Evolutionary conservation across 441 rosid species (phyloP), one percentile per base, ranked within the genome.

Genomic region (Erodium moschatum): DNA sequence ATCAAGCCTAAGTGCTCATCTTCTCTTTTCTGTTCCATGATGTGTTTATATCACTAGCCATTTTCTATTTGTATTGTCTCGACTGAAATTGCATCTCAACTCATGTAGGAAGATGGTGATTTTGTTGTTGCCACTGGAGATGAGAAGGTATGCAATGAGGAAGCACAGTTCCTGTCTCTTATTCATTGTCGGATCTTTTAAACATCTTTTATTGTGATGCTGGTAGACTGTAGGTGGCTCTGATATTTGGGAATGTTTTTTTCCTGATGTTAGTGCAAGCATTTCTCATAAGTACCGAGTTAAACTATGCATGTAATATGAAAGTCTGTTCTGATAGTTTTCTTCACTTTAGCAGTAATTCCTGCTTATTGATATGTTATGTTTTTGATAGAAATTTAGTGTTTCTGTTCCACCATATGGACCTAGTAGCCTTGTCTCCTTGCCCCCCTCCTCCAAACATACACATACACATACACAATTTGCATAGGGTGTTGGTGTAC

Each of bases 51-150:
- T 48, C 31, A 6, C 5, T 67, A 54, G 42, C 54, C 70, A 24
- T 46, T 50, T 66, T 19, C 21, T 50, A 29, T 13, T 27, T 12
- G 5, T 6, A 35, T 16, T 70, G 65, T 21, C 54, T 52, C 63
- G 21, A 24, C 62, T 56, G 66, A 69, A 67, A 50, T 50, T 68
- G 24, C 35, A 19, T 71, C 75, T 73, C 64, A 60, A 74, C 12
- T 71, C 66, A 69, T 89, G 85, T 83, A 92, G 99, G 99, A 89
- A 77, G 99, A 95, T 89, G 89, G 86, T 46, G 99, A 92, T 78
- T 95, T 87, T 78, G 74, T 85, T 81, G 75, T 85, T 68, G 84
- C 87, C 77, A 78, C 79, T 33, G 95, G 82, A 65, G 97, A 90
- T 64, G 99, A 91, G 67, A 86, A 87, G 91, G 96, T 91, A 80